Conservation (phyloP, 2,329 filamentous ascomycete species). For the Ophiostoma himal-ulmi region DNA sequence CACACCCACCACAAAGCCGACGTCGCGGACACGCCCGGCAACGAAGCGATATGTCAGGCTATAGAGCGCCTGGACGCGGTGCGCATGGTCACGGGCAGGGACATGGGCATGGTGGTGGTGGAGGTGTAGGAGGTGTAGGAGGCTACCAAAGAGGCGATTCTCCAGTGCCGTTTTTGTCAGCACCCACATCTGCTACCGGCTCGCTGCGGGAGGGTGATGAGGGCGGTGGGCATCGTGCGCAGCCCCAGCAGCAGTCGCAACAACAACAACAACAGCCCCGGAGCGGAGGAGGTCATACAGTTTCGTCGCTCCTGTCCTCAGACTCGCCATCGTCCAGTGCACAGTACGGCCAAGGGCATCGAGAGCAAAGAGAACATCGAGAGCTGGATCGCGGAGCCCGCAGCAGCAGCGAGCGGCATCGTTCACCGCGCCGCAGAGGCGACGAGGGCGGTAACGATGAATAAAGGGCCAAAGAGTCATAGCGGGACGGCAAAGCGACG, state of each 20-base stretch:
- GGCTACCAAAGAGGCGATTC: constrained; percentile 32
- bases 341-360: constrained; percentile 26
- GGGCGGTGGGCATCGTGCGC: constrained; percentile 28
- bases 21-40: constrained; percentile 58
- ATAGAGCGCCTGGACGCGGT: constrained; percentile 31
- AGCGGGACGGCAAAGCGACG: background rate
- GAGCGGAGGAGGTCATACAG: constrained; percentile 37
- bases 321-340: constrained; percentile 33
- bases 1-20: constrained; percentile 48
- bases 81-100: background rate
- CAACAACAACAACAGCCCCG: constrained; percentile 27
- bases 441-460: background rate
- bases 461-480: background rate
- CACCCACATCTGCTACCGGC: constrained; percentile 32
- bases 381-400: constrained; percentile 16
- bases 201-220: constrained; percentile 34
- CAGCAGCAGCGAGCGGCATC: constrained; percentile 30
- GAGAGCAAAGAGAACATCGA: constrained; percentile 21
- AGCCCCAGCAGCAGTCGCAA: constrained; percentile 21
- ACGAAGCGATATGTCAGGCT: constrained; percentile 56
- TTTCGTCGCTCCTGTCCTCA: constrained; percentile 42
- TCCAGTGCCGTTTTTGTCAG: constrained; percentile 32
- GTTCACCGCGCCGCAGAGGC: background rate
- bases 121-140: background rate
- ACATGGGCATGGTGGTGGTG: background rate